These are phyloP conservation scores for Lodderomyces margitis DNA, from an alignment of 1,139 yeast genomes.

Conservation along the genomic window DNA sequence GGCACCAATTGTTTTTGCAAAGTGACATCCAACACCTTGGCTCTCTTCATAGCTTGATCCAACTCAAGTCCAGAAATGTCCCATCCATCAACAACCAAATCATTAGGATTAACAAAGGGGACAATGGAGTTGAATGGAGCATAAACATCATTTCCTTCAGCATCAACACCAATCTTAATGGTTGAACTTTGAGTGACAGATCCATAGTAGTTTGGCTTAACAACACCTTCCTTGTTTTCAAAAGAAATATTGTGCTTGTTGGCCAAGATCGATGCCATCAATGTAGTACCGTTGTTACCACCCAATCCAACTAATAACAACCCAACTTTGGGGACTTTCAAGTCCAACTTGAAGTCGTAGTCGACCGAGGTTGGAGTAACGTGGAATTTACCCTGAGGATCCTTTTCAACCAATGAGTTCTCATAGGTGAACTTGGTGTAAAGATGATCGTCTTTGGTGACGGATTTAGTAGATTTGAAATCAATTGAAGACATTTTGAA, in stretches of 20 bases:
- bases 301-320: conserved; percentile 91
- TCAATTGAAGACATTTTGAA: conserved; percentile 34
- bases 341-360: conserved; percentile 83
- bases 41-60: conserved; percentile 78
- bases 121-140: conserved; percentile 89
- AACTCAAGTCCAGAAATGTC: conserved; percentile 76
- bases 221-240: conserved; percentile 77
- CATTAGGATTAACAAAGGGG: conserved; percentile 89
- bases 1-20: conserved; percentile 76
- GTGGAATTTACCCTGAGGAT: conserved; percentile 51
- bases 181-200: conserved; percentile 96
- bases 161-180: conserved; percentile 82
- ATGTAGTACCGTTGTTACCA: conserved; percentile 94
- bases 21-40: conserved; percentile 82
- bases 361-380: conserved; percentile 74
- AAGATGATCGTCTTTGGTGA: conserved; percentile 57
- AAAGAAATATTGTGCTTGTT: conserved; percentile 77
- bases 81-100: conserved; percentile 92
- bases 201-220: conserved; percentile 87
- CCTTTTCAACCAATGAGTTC: conserved; percentile 39
- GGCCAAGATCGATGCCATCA: conserved; percentile 81
- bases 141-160: conserved; percentile 79
- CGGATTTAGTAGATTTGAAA: conserved; percentile 63
- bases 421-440: conserved; percentile 61
- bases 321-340: conserved; percentile 83